Evolutionary conservation across 2,329 filamentous ascomycete genomes (phyloP).

Genomic region (Rhytidhysteron rufulum): DNA sequence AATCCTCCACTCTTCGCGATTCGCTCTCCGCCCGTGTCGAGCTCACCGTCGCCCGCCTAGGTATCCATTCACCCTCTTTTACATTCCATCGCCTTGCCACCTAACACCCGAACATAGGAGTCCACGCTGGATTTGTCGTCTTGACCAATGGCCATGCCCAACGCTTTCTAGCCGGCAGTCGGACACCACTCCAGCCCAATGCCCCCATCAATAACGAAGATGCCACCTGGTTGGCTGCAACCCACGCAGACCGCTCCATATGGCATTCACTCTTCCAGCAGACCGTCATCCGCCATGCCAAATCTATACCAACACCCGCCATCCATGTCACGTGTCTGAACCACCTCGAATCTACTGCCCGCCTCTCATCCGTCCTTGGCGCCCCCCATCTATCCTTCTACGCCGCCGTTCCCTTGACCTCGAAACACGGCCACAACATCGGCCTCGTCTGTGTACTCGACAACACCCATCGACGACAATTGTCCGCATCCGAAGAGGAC

Average conservation of each 20-base stretch:
- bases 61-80: not conserved
- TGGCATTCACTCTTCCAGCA: not conserved
- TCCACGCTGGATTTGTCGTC: not conserved
- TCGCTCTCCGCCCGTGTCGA: not conserved
- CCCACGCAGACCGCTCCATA: not conserved
- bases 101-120: not conserved
- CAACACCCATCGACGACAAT: not conserved
- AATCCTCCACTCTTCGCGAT: not conserved
- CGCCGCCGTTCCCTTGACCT: constrained; percentile 8
- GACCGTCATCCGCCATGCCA: not conserved
- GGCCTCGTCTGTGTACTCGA: constrained; percentile 11
- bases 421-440: constrained; percentile 8
- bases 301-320: not conserved
- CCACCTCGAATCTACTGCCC: not conserved
- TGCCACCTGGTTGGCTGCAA: not conserved
- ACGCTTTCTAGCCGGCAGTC: not conserved
- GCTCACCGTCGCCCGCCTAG: not conserved
- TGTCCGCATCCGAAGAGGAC: constrained; percentile 4
- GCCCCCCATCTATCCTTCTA: constrained; percentile 6
- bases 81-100: too few relatives aligned
- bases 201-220: not conserved
- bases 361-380: constrained; percentile 4
- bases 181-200: not conserved
- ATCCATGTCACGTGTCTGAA: not conserved
- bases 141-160: not conserved